Evolutionary conservation across 305 asterid species (phyloP).

Genomic region (Galium porrigens): DNA sequence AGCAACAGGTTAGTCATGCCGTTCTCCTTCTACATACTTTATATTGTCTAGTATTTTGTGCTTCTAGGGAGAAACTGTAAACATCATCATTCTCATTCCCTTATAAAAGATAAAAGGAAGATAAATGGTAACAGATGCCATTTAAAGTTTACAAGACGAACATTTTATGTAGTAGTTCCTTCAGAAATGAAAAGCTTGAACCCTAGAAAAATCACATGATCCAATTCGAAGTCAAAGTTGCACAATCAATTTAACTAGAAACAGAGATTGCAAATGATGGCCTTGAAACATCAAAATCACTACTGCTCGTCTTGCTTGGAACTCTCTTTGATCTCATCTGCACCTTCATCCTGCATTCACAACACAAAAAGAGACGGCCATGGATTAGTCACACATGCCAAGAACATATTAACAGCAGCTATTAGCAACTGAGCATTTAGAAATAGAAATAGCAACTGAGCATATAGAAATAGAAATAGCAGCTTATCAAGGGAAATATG

Average conservation of each 20-base stretch:
- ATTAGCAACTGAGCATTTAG: neutral
- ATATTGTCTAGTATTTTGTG: too few relatives aligned
- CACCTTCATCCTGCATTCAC: conserved; percentile 16
- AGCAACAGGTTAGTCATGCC: too few relatives aligned
- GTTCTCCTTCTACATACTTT: too few relatives aligned
- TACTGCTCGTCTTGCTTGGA: conserved; percentile 17
- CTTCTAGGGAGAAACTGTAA: neutral
- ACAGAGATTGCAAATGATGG: neutral
- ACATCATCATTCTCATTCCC: neutral
- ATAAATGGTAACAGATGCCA: conserved; percentile 1
- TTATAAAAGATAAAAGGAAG: neutral
- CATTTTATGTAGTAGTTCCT: neutral
- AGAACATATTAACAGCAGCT: too few relatives aligned
- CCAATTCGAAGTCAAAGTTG: neutral
- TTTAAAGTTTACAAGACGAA: neutral
- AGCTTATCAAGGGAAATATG: neutral
- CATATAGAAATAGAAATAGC: neutral
- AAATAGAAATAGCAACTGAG: neutral
- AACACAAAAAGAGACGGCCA: neutral
- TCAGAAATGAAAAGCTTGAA: conserved; percentile 2
- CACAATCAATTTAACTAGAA: neutral
- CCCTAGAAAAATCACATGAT: neutral
- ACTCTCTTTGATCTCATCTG: conserved; percentile 20
- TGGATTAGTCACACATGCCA: neutral
- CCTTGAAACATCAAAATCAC: conserved; percentile 7